Evolutionary conservation across 2,329 filamentous ascomycete species (phyloP), one percentile per base, ranked within the genome.

Genomic region (Colletotrichum spinosum): DNA sequence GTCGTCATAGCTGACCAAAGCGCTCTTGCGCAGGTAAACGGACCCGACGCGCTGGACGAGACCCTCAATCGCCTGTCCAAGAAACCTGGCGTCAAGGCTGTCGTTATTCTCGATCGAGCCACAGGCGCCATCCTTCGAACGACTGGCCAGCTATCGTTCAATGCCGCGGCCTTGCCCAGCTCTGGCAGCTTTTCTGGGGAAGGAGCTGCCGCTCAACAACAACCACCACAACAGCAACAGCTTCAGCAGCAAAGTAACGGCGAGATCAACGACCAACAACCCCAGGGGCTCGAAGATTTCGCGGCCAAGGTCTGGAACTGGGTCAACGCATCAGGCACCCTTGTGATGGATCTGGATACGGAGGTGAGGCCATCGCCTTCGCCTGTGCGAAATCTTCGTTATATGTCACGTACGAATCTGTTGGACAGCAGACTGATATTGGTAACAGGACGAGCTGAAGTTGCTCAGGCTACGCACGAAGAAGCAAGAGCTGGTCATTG

Each of bases 401-500:
- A 25, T 25, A 25, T 25, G 25, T 5, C 4, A 25, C 25, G 2
- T 25, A 25, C 25, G 25, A 25, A 25, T 25, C 4, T 25, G 3
- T 25, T 25, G 25, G 25, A 25, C 25, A 25, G 25, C 25, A 25
- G 25, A 25, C 25, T 25, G 25, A 25, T 4, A 25, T 25, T n/a
- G 13, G 8, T 17, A 33, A 25, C 68, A 91, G 84, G 92, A 96
- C 72, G 92, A 94, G 74, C 78, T 94, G 68, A 93, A 90, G 78
- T 81, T 96, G 52, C 78, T 96, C 55, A 85, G 92, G 68, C 75
- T 97, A 69, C 86, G 93, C 69, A 95, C 92, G n/a, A 93, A 90
- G 81, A 94, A 92, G 77, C 91, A 94, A 71, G 93, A 97, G 77
- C 80, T 96, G 68, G 90, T 96, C 65, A 92, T 96, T 72, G 90